These are phyloP conservation scores for Phytophthora melonis DNA, from an alignment of 352 stramenopile genomes.

Conservation along the genomic window DNA sequence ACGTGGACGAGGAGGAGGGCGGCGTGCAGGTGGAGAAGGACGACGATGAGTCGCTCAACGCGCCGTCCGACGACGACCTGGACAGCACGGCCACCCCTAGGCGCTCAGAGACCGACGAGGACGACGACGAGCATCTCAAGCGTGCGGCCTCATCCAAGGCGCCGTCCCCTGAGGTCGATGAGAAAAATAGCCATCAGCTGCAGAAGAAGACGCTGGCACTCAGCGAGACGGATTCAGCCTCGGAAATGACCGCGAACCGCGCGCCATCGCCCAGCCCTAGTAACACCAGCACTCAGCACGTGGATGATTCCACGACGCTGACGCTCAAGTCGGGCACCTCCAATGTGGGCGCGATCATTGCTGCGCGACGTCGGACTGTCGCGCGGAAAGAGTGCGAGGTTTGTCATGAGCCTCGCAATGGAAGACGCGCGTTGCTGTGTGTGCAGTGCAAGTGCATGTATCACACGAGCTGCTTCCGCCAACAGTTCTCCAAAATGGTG, in stretches of 20 bases:
- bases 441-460: slow-evolving; percentile 87
- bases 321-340: slow-evolving; percentile 64
- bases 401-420: slow-evolving; percentile 79
- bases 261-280: slow-evolving; percentile 36
- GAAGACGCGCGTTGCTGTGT: slow-evolving; percentile 80
- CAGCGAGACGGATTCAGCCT: slow-evolving; percentile 50
- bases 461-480: slow-evolving; percentile 85
- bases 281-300: slow-evolving; percentile 26
- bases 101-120: slow-evolving; percentile 62
- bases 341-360: slow-evolving; percentile 76
- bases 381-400: slow-evolving; percentile 78
- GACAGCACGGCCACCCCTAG: slow-evolving; percentile 69
- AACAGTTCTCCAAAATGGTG: slow-evolving; percentile 79
- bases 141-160: neutral
- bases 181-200: slow-evolving; percentile 12
- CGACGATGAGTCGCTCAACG: slow-evolving; percentile 80
- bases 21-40: slow-evolving; percentile 78
- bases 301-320: slow-evolving; percentile 36
- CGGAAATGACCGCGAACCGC: slow-evolving; percentile 31
- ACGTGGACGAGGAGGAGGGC: slow-evolving; percentile 57
- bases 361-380: slow-evolving; percentile 68
- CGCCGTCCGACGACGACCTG: slow-evolving; percentile 77
- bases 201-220: slow-evolving; percentile 17
- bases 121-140: slow-evolving; percentile 28
- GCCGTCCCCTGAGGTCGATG: slow-evolving; percentile 16